A percentile compares a stretch with the other conserved stretches of the same genome.
These are phyloP conservation scores for Ilyonectria destructans DNA, from an alignment of 2,329 filamentous ascomycete genomes.

Conservation along the genomic window DNA sequence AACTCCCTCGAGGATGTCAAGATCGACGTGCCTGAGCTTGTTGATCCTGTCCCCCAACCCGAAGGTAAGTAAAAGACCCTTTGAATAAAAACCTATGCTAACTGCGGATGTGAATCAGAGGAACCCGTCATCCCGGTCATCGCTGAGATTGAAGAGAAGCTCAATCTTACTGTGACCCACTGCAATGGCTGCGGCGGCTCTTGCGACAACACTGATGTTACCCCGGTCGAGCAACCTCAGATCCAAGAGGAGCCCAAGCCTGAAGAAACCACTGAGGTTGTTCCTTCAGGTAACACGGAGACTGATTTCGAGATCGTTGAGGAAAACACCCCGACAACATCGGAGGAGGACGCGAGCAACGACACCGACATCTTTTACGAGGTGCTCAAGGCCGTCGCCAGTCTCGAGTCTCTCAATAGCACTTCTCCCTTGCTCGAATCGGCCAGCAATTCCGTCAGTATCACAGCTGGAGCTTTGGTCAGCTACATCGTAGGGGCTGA, in stretches of 20 bases:
- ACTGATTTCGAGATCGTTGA: constrained; percentile 6
- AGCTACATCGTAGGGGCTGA: constrained; percentile 22
- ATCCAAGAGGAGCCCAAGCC: not conserved
- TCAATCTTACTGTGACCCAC: not conserved
- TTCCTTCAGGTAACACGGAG: not conserved
- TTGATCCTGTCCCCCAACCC: not conserved
- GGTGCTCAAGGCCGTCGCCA: constrained; percentile 22
- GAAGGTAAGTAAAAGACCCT: constrained; percentile 14
- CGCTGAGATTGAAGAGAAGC: not conserved
- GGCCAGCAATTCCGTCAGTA: constrained; percentile 24
- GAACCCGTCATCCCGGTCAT: not conserved
- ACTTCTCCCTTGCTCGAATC: constrained; percentile 20
- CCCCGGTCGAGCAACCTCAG: not conserved
- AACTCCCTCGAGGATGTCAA: constrained; percentile 17
- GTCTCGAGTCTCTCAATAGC: constrained; percentile 24
- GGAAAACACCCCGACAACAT: constrained; percentile 1
- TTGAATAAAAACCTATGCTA: not conserved
- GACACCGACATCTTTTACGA: constrained; percentile 22
- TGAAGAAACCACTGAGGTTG: not conserved
- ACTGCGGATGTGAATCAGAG: not conserved
- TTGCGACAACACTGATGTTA: not conserved
- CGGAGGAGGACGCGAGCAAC: not conserved
- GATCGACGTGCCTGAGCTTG: not conserved
- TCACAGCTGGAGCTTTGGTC: constrained; percentile 25
- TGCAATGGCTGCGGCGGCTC: not conserved